These are phyloP conservation scores for Peronosclerospora sorghi DNA, from an alignment of 352 stramenopile genomes.

Conservation along the genomic window DNA sequence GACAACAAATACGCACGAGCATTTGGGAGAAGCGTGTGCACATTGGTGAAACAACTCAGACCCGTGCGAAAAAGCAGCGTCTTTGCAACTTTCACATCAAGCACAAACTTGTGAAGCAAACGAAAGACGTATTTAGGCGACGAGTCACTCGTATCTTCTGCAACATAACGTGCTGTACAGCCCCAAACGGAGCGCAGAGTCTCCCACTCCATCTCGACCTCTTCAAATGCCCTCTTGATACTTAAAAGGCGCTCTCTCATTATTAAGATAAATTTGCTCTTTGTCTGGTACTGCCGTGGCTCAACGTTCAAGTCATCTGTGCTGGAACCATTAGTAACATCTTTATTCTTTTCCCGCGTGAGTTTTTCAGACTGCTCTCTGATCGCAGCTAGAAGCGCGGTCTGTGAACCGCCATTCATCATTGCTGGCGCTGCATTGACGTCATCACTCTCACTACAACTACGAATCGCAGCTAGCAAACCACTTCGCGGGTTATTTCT, in stretches of 20 bases:
- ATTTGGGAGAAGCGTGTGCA: constrained; percentile 21
- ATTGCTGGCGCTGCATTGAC: not conserved
- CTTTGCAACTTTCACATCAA: constrained; percentile 71
- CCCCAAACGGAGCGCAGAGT: constrained; percentile 52
- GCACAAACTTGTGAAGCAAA: constrained; percentile 56
- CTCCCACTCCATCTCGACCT: constrained; percentile 56
- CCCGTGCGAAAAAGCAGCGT: constrained; percentile 47
- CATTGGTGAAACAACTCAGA: constrained; percentile 31
- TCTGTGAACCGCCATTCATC: constrained; percentile 3
- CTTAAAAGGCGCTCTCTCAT: constrained; percentile 37
- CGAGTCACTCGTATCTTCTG: constrained; percentile 39
- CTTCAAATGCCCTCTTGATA: constrained; percentile 46
- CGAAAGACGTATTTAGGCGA: constrained; percentile 65
- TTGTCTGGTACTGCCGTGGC: constrained; percentile 35
- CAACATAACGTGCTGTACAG: constrained; percentile 50
- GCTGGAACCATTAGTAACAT: not conserved
- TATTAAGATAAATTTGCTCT: constrained; percentile 43
- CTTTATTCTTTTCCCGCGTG: not conserved
- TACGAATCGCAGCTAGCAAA: constrained; percentile 13
- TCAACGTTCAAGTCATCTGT: constrained; percentile 19
- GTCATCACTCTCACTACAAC: not conserved
- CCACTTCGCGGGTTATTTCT: constrained; percentile 1
- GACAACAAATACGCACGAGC: constrained; percentile 26
- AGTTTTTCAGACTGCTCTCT: constrained; percentile 5
- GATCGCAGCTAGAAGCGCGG: constrained; percentile 25